phyloP scores from a whole-genome alignment of 345 rosid genomes.

The Dimocarpus longan region DNA sequence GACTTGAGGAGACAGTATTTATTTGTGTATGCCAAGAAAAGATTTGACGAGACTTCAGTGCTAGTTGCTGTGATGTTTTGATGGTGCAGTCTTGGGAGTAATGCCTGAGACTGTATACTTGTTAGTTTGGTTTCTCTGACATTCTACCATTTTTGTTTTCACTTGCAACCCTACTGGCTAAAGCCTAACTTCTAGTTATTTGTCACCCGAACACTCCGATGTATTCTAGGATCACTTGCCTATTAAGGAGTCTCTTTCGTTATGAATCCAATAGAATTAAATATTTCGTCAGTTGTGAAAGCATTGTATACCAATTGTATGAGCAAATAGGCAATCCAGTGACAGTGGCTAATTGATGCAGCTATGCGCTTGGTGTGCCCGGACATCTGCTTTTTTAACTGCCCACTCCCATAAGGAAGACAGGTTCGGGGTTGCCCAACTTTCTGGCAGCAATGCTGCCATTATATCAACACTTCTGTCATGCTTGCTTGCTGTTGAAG shows the following conservation, averaged over 20 bases:
- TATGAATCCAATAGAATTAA: neutral
- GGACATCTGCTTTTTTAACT: conserved; percentile 63
- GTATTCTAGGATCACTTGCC: neutral
- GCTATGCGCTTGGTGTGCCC: conserved; percentile 87
- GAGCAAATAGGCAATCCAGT: conserved; percentile 1
- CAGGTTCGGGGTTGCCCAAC: conserved; percentile 91
- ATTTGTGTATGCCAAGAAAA: neutral
- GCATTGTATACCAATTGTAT: neutral
- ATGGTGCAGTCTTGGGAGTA: neutral
- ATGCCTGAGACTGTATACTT: too few species aligned
- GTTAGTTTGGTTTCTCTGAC: too few species aligned
- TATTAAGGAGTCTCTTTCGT: neutral
- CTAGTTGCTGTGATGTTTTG: neutral
- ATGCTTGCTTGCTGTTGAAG: conserved; percentile 78
- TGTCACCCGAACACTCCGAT: neutral
- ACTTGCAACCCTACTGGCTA: too few species aligned
- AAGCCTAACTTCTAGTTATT: too few species aligned
- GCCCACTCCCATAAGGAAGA: conserved; percentile 77
- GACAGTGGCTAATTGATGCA: conserved; percentile 33
- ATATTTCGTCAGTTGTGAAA: neutral
- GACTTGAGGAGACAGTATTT: neutral
- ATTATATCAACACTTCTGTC: conserved; percentile 73
- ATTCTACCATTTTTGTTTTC: too few species aligned
- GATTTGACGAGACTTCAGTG: neutral
- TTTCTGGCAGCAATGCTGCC: conserved; percentile 79